Percentiles rank a stretch among this genome's conserved stretches.
Conservation (phyloP, 1,139 yeast species). For the Geotrichum fermentans region DNA sequence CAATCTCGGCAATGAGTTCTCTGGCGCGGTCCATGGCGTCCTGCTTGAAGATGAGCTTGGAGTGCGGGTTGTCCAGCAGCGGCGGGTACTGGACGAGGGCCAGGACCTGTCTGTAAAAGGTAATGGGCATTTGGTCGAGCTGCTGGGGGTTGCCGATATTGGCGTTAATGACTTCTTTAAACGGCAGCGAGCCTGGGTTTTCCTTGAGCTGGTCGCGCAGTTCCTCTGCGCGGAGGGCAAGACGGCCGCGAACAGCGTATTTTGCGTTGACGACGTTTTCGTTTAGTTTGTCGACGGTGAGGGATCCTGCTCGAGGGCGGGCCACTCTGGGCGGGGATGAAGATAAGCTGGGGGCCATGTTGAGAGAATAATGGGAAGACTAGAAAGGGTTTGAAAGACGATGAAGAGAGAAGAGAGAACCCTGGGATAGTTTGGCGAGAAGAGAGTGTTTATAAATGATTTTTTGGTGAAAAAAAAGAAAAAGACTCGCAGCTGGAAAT, state of each 20-base stretch:
- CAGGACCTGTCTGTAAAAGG: constrained; percentile 91
- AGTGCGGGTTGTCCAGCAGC: constrained; percentile 43
- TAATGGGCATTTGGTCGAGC: constrained; percentile 84
- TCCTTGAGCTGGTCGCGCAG: constrained; percentile 51
- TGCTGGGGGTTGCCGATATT: constrained; percentile 98
- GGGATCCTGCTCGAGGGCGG: constrained; percentile 1
- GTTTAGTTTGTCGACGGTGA: constrained; percentile 53
- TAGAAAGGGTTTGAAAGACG: neutral
- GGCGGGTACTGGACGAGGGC: constrained; percentile 82
- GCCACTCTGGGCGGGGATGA: neutral
- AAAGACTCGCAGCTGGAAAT: too few species aligned
- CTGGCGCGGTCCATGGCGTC: constrained; percentile 75
- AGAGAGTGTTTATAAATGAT: too few species aligned
- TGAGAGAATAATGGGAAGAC: neutral
- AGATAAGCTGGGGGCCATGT: neutral
- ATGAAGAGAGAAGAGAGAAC: neutral
- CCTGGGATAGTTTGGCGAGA: too few species aligned
- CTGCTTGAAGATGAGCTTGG: constrained; percentile 46
- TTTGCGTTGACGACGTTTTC: constrained; percentile 74
- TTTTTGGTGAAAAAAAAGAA: too few species aligned
- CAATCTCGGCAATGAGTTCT: constrained; percentile 53
- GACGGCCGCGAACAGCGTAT: constrained; percentile 91
- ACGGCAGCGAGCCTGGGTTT: constrained; percentile 65
- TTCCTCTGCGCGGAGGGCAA: constrained; percentile 92
- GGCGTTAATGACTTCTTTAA: constrained; percentile 71